phyloP scores from a whole-genome alignment of 2,329 filamentous ascomycete genomes.

The Colletotrichum cereale region DNA sequence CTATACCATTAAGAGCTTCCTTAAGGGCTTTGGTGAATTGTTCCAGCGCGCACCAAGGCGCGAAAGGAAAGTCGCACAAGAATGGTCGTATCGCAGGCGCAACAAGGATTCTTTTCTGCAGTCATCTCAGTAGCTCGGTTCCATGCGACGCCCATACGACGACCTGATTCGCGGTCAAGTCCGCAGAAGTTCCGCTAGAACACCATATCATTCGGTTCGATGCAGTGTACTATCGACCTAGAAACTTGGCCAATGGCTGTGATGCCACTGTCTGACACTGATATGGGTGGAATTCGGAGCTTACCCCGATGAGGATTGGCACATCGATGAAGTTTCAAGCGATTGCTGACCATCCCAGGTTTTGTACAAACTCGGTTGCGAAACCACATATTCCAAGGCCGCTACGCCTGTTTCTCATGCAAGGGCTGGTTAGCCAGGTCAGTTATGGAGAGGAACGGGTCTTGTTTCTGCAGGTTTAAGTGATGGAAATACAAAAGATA shows the following conservation, averaged over 20 bases:
- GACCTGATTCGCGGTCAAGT: neutral
- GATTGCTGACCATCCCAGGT: neutral
- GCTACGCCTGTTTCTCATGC: neutral
- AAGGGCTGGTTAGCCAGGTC: neutral
- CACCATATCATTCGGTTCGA: neutral
- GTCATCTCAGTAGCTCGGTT: neutral
- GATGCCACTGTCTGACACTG: neutral
- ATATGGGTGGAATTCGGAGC: neutral
- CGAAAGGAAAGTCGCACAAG: neutral
- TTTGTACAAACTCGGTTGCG: neutral
- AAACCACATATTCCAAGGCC: neutral
- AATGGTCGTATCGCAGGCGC: neutral
- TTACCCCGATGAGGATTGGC: neutral
- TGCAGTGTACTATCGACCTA: neutral
- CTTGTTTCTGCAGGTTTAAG: too few relatives aligned
- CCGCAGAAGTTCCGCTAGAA: rapidly evolving
- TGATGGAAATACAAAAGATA: too few relatives aligned
- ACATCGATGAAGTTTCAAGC: neutral
- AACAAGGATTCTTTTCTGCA: neutral
- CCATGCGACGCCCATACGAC: neutral
- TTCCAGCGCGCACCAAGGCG: too few relatives aligned
- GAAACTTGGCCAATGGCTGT: neutral
- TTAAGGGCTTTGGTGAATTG: neutral
- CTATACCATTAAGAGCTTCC: neutral
- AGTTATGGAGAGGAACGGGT: too few relatives aligned